Percentiles rank a stretch among this genome's conserved stretches.
These are phyloP conservation scores for Prunella vulgaris DNA, from an alignment of 257 asterid genomes.

Conservation along the genomic window DNA sequence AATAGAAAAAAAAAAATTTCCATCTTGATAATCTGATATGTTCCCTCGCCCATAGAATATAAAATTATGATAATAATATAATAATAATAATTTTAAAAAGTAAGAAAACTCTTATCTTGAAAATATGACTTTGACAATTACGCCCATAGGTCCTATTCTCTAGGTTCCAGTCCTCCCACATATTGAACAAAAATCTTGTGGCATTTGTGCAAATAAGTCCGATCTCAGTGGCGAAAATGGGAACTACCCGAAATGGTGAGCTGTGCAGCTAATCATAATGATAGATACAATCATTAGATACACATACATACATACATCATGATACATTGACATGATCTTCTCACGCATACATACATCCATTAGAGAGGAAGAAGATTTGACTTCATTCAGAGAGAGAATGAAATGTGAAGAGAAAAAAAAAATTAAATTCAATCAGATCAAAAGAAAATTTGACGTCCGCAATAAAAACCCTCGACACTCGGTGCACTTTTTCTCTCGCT, in stretches of 20 bases:
- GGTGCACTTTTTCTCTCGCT: slow-evolving; percentile 28
- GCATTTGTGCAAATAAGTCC: slow-evolving; percentile 3
- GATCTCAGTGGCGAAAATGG: not conserved
- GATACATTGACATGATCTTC: not conserved
- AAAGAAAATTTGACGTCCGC: slow-evolving; percentile 70
- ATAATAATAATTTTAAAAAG: not conserved
- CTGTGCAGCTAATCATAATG: slow-evolving; percentile 26
- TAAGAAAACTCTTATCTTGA: not conserved
- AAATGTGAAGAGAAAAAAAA: slow-evolving; percentile 23
- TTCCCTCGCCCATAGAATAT: no score
- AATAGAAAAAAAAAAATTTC: no score
- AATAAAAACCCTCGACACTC: slow-evolving; percentile 39
- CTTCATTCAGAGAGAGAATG: slow-evolving; percentile 28
- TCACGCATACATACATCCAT: not conserved
- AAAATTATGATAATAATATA: no score
- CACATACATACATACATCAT: slow-evolving; percentile 9
- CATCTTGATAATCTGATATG: no score
- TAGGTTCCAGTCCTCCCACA: not conserved
- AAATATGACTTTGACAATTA: not conserved
- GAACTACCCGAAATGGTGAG: not conserved
- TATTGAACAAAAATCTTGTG: slow-evolving; percentile 16
- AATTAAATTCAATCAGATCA: slow-evolving; percentile 40
- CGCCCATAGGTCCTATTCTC: slow-evolving; percentile 12
- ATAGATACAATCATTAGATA: slow-evolving; percentile 20
- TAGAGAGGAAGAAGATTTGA: slow-evolving; percentile 23